phyloP scores from a whole-genome alignment of 2,329 filamentous ascomycete genomes.

The Chrysosporium queenslandicum region DNA sequence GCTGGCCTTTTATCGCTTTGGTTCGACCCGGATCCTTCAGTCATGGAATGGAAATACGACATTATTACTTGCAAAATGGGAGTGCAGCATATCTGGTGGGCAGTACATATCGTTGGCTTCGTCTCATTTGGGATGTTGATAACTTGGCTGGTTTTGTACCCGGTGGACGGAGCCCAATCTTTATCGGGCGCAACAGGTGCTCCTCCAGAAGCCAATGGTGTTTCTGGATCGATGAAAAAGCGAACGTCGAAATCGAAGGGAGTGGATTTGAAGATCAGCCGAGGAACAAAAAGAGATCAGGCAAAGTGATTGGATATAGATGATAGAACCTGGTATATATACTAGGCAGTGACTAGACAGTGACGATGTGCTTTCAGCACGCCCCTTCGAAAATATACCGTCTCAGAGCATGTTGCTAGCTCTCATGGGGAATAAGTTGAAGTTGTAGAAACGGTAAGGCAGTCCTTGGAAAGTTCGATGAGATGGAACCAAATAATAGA shows the following conservation, averaged over 20 bases:
- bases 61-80: conserved; percentile 71
- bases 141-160: conserved; percentile 13
- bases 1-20: conserved; percentile 79
- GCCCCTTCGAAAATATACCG: background rate
- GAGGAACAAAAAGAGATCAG: background rate
- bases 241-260: background rate
- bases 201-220: background rate
- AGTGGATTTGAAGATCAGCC: background rate
- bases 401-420: too few species aligned
- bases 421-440: too few species aligned
- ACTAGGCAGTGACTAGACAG: background rate
- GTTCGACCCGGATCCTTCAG: conserved; percentile 57
- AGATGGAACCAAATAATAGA: background rate
- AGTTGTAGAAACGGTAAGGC: too few species aligned
- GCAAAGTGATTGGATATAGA: background rate
- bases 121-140: conserved; percentile 32
- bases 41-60: conserved; percentile 70
- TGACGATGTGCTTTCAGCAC: background rate
- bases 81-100: conserved; percentile 90
- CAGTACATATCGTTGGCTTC: conserved; percentile 65
- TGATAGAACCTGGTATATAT: background rate
- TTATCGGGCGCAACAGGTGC: background rate
- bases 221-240: background rate
- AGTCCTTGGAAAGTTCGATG: background rate
- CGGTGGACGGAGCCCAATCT: background rate